Base-by-base conservation (phyloP, 2,329 filamentous ascomycete species). In the Colletotrichum orbiculare region DNA sequence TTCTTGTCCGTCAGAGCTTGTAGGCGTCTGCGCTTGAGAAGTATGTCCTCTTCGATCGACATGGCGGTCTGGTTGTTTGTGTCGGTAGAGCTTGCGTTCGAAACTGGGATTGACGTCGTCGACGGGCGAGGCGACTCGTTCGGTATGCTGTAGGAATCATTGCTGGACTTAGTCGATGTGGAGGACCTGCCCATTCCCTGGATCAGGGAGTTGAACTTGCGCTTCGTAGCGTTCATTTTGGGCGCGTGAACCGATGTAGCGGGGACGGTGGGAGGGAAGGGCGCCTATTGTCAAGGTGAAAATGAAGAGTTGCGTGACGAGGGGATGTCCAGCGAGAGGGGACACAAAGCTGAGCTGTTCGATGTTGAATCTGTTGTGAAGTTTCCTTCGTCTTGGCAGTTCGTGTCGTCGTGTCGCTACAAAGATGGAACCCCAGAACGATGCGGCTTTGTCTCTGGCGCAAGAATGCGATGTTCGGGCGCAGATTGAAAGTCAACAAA, bases 161-260 rank as follows among this genome's bases (percentile, higher is more conserved):
- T 68, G 52, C 69, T 56, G 4, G 70, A 59, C 39, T 70, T 68
- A 7, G 71, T 55, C 58, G 67, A 67, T 39, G 64, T 53, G 49
- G 71, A 57, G 35, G 66, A 62, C 41, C 68, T 42, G 72, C 86
- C 86, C 71, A 90, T 83, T 69, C 87, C 82, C 73, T 93, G 91
- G 35, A 94, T 82, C 13, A 94, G 83, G 71, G 86, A 85, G 77
- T 94, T 91, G 81, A 94, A 94, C 77, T 94, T 94, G 71, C 92
- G 86, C 80, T 94, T 95, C n/a, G 90, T 92, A 33, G 90, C 87
- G 74, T 91, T 91, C 82, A 94, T 91, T 68, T 65, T 79, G 57
- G 46, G 58, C 47, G 25, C 10, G 54, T 63, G 49, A 42, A 60
- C 42, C 35, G 41, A 48, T 47, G 66, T 55, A 61, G 41, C 63